Percentiles rank a stretch among this genome's conserved stretches.
Evolutionary conservation across 1,139 yeast genomes (phyloP).

Genomic region (Insectozyma bohioensis): DNA sequence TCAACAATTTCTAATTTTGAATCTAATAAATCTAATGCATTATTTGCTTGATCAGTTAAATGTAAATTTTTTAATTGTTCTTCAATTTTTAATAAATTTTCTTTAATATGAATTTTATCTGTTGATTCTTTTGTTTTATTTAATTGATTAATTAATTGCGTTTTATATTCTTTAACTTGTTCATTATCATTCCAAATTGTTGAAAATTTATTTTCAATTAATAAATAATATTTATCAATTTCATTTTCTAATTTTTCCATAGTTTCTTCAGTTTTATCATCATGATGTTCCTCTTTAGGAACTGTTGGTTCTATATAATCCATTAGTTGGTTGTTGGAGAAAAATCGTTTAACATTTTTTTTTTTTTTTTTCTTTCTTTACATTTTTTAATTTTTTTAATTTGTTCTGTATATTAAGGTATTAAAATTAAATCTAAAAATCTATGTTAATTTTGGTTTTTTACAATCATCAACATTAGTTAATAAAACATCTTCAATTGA

Average conservation of each 20-base stretch:
- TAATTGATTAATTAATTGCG: conserved; percentile 34
- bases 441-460: conserved; percentile 26
- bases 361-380: too few relatives aligned
- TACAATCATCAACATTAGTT: conserved; percentile 73
- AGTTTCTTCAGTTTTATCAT: conserved; percentile 42
- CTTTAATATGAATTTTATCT: conserved; percentile 20
- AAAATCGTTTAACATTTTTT: too few relatives aligned
- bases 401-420: background rate
- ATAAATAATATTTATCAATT: conserved; percentile 52
- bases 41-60: conserved; percentile 41
- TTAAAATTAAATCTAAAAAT: conserved; percentile 1
- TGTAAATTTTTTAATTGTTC: conserved; percentile 28
- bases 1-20: conserved; percentile 68
- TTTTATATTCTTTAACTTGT: conserved; percentile 43
- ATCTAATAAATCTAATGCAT: conserved; percentile 65
- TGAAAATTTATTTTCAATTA: conserved; percentile 43
- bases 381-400: too few relatives aligned
- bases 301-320: conserved; percentile 3
- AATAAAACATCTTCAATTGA: conserved; percentile 72
- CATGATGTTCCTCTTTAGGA: background rate
- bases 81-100: conserved; percentile 31
- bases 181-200: conserved; percentile 38
- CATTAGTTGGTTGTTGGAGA: conserved; percentile 3
- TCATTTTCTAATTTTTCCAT: conserved; percentile 51
- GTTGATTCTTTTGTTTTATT: conserved; percentile 27